Base-by-base conservation (phyloP, 169 alveolate genomes). In the Plasmodium sp. region DNA sequence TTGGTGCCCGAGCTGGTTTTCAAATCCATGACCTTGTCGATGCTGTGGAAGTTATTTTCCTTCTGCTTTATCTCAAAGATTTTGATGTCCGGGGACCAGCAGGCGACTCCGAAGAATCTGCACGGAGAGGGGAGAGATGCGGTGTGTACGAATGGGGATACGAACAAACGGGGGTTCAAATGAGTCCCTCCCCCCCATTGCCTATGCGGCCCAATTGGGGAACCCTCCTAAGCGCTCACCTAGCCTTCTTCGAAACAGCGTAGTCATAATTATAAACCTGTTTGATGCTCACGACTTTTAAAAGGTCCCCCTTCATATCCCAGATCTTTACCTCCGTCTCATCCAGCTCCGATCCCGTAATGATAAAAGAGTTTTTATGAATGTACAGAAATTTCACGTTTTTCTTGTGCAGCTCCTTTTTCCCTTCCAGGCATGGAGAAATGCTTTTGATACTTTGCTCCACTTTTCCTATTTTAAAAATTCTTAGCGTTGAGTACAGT, bases 281-380 rank as follows among this genome's bases (percentile, higher is more conserved):
- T 48, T 81, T 81, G 33, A 81, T 81, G 45, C 88, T 81, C 5
- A 81, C 31, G 41, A 45, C 12, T 81, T 81, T 81, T 81, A 81
- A 43, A 41, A 81, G 72, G n/a, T 81, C 88, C 12, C 88, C 88
- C 39, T 81, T 41, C 88, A 81, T 45, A 27, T 81, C 67, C 88
- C 88, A 81, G 33, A 81, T 39, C 16, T 81, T 81, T 81, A 81
- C 88, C 67, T 81, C 88, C 67, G 88, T 81, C 39, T 81, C 88
- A 45, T 81, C 88, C 9, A 81, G 51, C 74, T 81, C 88, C 27
- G 88, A 39, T 43, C 88, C 88, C 6, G 88, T 81, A 81, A 81
- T 39, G 5, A 81, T 81, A 81, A 31, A 81, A 16, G 73, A 41
- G 67, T 27, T 81, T 43, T 81, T 81, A 81, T 81, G 88, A 48